phyloP scores from a whole-genome alignment of 768 basidiomycete genomes.

The Lactarius sp. region DNA sequence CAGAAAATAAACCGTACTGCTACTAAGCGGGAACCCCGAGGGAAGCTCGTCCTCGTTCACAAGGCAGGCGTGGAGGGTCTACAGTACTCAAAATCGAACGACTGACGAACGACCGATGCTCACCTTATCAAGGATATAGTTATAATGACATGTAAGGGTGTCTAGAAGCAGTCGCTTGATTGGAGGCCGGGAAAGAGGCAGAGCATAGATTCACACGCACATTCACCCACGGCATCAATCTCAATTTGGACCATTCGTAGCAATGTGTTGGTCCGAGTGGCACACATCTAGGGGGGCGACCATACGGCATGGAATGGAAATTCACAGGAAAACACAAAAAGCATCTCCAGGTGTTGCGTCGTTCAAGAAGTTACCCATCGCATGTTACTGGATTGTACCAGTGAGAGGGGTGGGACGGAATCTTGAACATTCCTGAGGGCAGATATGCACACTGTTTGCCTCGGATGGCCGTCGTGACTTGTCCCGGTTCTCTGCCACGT shows the following conservation, averaged over 20 bases:
- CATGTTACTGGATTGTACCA: slow-evolving; percentile 10
- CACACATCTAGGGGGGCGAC: slow-evolving; percentile 12
- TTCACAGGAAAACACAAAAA: slow-evolving; percentile 26
- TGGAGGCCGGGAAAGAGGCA: not conserved
- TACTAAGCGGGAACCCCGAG: slow-evolving; percentile 17
- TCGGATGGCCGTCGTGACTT: slow-evolving; percentile 13
- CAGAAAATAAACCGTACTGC: not conserved
- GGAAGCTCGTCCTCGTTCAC: slow-evolving; percentile 23
- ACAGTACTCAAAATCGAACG: not conserved
- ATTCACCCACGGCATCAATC: slow-evolving; percentile 1
- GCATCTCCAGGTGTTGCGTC: slow-evolving; percentile 17
- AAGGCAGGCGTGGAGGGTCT: slow-evolving; percentile 22
- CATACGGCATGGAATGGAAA: not conserved
- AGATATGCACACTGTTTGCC: slow-evolving; percentile 20
- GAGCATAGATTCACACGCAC: not conserved
- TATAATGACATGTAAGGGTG: slow-evolving; percentile 12
- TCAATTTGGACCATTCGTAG: not conserved
- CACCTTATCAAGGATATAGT: slow-evolving; percentile 22
- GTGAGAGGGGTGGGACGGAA: not conserved
- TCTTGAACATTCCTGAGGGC: not conserved
- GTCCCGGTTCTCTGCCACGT: slow-evolving; percentile 1
- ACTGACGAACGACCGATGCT: not conserved
- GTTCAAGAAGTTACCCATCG: slow-evolving; percentile 19
- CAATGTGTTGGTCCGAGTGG: slow-evolving; percentile 3
- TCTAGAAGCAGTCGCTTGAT: not conserved